These are phyloP conservation scores for Geotrichum fermentans DNA, from an alignment of 1,139 yeast genomes.

Conservation along the genomic window DNA sequence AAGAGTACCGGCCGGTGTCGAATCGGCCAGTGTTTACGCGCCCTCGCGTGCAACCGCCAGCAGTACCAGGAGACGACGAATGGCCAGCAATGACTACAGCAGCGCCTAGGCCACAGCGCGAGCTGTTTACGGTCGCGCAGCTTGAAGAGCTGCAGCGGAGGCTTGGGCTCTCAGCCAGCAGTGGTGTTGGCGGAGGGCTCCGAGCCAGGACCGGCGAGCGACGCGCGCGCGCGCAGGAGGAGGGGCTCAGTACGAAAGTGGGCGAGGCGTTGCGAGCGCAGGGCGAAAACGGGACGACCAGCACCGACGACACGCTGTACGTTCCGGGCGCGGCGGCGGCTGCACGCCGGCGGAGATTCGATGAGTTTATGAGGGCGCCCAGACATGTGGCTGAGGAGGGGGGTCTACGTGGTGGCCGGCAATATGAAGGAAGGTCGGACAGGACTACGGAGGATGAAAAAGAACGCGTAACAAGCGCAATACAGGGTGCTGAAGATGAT, in stretches of 20 bases:
- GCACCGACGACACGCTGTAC: background rate
- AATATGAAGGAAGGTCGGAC: too few species aligned
- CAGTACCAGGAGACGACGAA: too few species aligned
- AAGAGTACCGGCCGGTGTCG: background rate
- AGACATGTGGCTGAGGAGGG: background rate
- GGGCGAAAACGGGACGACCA: background rate
- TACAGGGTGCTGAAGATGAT: background rate
- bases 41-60: background rate
- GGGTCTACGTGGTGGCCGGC: too few species aligned
- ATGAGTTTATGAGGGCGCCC: too few species aligned
- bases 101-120: background rate
- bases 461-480: too few species aligned
- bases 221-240: background rate
- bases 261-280: background rate
- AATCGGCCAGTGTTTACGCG: too few species aligned
- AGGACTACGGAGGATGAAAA: too few species aligned
- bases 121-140: conserved; percentile 3
- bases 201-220: background rate
- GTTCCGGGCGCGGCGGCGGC: background rate
- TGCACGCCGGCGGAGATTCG: too few species aligned
- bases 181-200: background rate
- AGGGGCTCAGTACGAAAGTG: background rate
- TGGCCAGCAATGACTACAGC: background rate
- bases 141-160: conserved; percentile 1
- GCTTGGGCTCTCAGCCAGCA: background rate